These are phyloP conservation scores for Venturiaceae sp. DNA, from an alignment of 2,329 filamentous ascomycete species.

Conservation along the genomic window DNA sequence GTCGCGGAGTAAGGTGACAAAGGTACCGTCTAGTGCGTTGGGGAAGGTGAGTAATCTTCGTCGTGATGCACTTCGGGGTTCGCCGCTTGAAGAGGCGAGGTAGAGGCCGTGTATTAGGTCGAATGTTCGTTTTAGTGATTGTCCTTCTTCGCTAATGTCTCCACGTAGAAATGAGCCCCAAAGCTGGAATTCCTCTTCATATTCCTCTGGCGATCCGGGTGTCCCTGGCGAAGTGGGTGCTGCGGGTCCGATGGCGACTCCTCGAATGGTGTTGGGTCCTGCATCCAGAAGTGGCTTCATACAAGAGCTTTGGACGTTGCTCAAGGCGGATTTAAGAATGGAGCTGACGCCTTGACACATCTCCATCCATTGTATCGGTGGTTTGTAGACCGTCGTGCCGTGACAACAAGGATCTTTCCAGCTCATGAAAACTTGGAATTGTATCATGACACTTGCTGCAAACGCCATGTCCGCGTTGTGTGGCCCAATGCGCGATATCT, in stretches of 20 bases:
- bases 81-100: not conserved
- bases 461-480: slow-evolving; percentile 5
- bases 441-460: slow-evolving; percentile 6
- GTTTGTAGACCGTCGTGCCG: not conserved
- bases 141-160: not conserved
- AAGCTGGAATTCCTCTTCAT: not conserved
- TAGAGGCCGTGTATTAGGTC: not conserved
- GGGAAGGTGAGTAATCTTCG: slow-evolving; percentile 6
- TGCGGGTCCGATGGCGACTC: not conserved
- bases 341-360: slow-evolving; percentile 6
- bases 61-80: not conserved
- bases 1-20: not conserved
- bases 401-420: slow-evolving; percentile 7
- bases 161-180: not conserved
- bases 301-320: not conserved
- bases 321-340: not conserved
- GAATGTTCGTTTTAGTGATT: not conserved
- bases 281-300: slow-evolving; percentile 5
- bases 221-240: not conserved
- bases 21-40: not conserved
- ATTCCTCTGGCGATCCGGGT: not conserved
- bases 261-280: not conserved
- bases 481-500: slow-evolving; percentile 1
- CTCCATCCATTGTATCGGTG: slow-evolving; percentile 6
- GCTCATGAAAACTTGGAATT: slow-evolving; percentile 3